Conservation (phyloP, 1,139 yeast genomes). For the Lodderomyces oxycetoniae region DNA sequence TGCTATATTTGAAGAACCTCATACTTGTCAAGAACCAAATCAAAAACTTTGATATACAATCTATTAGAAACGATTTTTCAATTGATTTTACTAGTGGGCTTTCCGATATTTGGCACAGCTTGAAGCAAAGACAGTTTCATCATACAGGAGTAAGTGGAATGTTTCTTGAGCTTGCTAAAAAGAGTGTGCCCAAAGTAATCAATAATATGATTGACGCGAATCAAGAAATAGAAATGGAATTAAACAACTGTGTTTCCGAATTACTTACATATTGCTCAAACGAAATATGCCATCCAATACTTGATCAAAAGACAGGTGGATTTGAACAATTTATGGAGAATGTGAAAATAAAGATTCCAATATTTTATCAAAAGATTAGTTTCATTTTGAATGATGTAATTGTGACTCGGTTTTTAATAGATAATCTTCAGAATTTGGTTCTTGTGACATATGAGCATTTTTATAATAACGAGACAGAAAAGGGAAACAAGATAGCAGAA, state of each 20-base stretch:
- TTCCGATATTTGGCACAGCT: slow-evolving; percentile 49
- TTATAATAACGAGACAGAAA: slow-evolving; percentile 16
- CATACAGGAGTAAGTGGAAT: slow-evolving; percentile 32
- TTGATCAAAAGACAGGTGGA: slow-evolving; percentile 18
- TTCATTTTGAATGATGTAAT: slow-evolving; percentile 39
- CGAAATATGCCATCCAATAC: slow-evolving; percentile 30
- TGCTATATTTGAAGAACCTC: slow-evolving; percentile 69
- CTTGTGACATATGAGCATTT: slow-evolving; percentile 31
- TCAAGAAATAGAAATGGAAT: slow-evolving; percentile 66
- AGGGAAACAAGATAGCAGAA: too few relatives aligned
- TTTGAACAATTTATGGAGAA: slow-evolving; percentile 40
- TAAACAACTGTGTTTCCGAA: slow-evolving; percentile 65
- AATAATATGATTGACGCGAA: slow-evolving; percentile 85
- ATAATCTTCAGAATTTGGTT: slow-evolving; percentile 28
- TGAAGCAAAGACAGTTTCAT: slow-evolving; percentile 32
- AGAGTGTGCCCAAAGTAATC: slow-evolving; percentile 77
- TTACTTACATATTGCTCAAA: slow-evolving; percentile 45
- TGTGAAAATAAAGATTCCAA: slow-evolving; percentile 50
- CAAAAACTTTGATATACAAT: slow-evolving; percentile 76
- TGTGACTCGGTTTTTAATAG: slow-evolving; percentile 30
- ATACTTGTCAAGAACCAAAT: slow-evolving; percentile 67
- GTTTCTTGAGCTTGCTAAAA: slow-evolving; percentile 56
- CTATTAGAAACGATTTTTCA: slow-evolving; percentile 63
- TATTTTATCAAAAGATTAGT: slow-evolving; percentile 48
- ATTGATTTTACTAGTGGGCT: slow-evolving; percentile 76